A percentile compares a stretch with the other conserved stretches of the same genome.
These are phyloP conservation scores for Acacia melanoxylon DNA, from an alignment of 306 rosid species.

Conservation along the genomic window DNA sequence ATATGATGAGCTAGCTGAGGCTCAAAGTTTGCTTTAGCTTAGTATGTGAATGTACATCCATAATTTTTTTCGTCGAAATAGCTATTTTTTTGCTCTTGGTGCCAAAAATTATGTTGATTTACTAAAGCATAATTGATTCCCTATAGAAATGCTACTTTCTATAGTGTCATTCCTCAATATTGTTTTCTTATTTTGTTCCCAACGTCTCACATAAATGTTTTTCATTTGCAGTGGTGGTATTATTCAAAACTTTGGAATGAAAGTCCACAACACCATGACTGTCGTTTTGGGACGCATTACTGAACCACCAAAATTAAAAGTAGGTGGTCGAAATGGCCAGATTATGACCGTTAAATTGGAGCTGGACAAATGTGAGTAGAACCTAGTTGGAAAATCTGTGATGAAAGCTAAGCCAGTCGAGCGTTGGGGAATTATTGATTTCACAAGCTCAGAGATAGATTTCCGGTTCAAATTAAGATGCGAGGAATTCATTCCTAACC, in stretches of 20 bases:
- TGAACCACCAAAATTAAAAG: constrained; percentile 66
- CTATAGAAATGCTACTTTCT: no score
- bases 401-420: constrained; percentile 60
- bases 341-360: constrained; percentile 44
- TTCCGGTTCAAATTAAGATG: constrained; percentile 22
- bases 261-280: constrained; percentile 57
- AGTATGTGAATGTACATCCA: no score
- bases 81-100: background rate
- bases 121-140: background rate
- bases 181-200: background rate
- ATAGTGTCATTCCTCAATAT: background rate
- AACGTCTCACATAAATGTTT: constrained; percentile 11
- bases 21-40: background rate
- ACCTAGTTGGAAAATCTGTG: constrained; percentile 57
- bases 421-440: constrained; percentile 66
- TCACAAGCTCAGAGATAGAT: constrained; percentile 29
- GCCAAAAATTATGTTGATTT: background rate
- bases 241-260: constrained; percentile 60
- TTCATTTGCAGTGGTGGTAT: constrained; percentile 55
- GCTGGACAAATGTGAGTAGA: constrained; percentile 69
- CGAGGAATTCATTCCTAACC: constrained; percentile 43
- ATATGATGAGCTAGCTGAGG: background rate
- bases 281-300: constrained; percentile 60
- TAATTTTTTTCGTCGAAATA: no score
- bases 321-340: constrained; percentile 59